These are phyloP conservation scores for Tricholoma sp. DNA, from an alignment of 768 basidiomycete species.

Conservation along the genomic window DNA sequence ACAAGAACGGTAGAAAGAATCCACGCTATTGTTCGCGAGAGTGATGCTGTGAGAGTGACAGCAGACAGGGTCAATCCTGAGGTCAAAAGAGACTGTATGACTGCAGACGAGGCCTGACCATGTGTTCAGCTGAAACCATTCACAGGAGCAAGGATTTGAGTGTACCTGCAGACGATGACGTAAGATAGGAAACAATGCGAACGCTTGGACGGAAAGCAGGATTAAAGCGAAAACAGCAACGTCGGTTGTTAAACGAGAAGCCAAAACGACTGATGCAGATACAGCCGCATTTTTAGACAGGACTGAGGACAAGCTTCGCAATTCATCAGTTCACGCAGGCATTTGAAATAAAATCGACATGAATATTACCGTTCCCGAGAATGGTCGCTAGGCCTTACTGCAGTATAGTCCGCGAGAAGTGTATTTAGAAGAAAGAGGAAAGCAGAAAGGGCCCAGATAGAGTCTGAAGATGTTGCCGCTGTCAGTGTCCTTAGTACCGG, in stretches of 20 bases:
- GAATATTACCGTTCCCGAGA: slow-evolving; percentile 52
- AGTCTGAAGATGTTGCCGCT: slow-evolving; percentile 92
- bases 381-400: slow-evolving; percentile 35
- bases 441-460: slow-evolving; percentile 94
- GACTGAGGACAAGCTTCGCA: slow-evolving; percentile 68
- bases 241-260: slow-evolving; percentile 82
- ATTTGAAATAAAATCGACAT: slow-evolving; percentile 14
- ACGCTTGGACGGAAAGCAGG: slow-evolving; percentile 76
- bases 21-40: slow-evolving; percentile 52
- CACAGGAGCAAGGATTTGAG: slow-evolving; percentile 9
- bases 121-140: neutral
- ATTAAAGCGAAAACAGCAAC: slow-evolving; percentile 86
- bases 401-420: slow-evolving; percentile 78
- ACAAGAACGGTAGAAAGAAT: slow-evolving; percentile 46
- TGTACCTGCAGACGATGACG: slow-evolving; percentile 67
- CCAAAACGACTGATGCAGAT: slow-evolving; percentile 88
- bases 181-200: slow-evolving; percentile 80
- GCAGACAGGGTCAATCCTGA: slow-evolving; percentile 43
- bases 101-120: slow-evolving; percentile 40
- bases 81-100: slow-evolving; percentile 51
- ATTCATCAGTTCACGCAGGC: slow-evolving; percentile 9
- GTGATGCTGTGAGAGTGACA: slow-evolving; percentile 42
- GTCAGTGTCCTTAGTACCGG: slow-evolving; percentile 91
- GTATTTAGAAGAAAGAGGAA: slow-evolving; percentile 78
- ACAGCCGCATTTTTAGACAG: slow-evolving; percentile 89